These are phyloP conservation scores for Berkeleyomyces basicola DNA, from an alignment of 2,329 filamentous ascomycete species.

Conservation along the genomic window DNA sequence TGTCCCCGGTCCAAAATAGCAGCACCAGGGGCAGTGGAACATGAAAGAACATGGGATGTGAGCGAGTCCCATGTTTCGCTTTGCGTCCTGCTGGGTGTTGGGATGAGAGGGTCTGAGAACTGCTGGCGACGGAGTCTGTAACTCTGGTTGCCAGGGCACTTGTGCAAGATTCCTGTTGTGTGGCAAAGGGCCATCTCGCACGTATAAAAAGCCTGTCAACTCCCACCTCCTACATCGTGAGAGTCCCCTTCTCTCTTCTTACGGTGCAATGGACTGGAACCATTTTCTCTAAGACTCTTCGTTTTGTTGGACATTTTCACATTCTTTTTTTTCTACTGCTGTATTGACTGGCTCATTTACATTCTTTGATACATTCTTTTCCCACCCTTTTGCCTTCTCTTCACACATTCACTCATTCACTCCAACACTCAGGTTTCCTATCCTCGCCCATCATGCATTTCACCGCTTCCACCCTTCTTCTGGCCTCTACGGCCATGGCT, in stretches of 20 bases:
- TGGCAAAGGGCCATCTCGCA: background rate
- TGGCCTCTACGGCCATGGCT: slow-evolving; percentile 18
- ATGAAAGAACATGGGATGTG: background rate
- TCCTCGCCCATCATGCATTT: slow-evolving; percentile 16
- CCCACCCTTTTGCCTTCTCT: background rate
- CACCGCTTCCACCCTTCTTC: slow-evolving; percentile 16
- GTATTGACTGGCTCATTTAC: slow-evolving; percentile 8
- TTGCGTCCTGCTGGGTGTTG: background rate
- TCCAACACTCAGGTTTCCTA: background rate
- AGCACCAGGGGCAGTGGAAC: background rate
- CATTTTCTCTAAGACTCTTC: slow-evolving; percentile 3
- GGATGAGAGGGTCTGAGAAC: background rate
- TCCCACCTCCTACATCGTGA: background rate
- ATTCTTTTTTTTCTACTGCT: slow-evolving; percentile 5
- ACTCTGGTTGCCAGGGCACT: background rate
- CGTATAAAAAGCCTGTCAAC: background rate
- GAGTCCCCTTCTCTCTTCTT: background rate
- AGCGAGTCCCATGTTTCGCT: background rate
- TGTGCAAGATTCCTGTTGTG: background rate
- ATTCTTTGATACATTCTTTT: slow-evolving; percentile 8
- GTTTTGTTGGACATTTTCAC: slow-evolving; percentile 4
- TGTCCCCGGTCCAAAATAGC: background rate
- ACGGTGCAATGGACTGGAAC: slow-evolving; percentile 10
- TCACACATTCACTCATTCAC: slow-evolving; percentile 1
- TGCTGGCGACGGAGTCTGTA: background rate